A percentile compares a stretch with the other conserved stretches of the same genome.
Evolutionary conservation across 1,139 yeast genomes (phyloP).

Genomic region (Magnusiomyces fungicola): DNA sequence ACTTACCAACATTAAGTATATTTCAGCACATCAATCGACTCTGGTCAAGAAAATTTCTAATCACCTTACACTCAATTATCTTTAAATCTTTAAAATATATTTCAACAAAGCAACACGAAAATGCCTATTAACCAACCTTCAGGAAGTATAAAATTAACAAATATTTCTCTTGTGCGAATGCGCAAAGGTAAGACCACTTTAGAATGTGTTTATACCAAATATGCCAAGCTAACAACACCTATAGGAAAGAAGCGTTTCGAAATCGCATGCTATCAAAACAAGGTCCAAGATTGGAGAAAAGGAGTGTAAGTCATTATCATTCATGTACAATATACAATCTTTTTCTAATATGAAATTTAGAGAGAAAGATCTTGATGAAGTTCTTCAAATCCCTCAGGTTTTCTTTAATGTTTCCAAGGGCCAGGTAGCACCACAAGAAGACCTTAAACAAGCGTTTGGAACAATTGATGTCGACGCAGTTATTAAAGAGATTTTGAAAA

Average conservation of each 20-base stretch:
- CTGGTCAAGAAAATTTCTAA: not conserved
- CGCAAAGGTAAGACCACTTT: slow-evolving; percentile 49
- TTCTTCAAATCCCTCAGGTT: slow-evolving; percentile 90
- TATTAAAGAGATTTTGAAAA: slow-evolving; percentile 69
- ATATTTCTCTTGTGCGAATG: slow-evolving; percentile 87
- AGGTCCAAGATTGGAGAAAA: slow-evolving; percentile 90
- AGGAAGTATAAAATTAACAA: slow-evolving; percentile 81
- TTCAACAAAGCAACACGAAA: not conserved
- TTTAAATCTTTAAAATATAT: not conserved
- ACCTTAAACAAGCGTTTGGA: slow-evolving; percentile 65
- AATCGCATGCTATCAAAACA: slow-evolving; percentile 93
- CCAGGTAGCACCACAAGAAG: slow-evolving; percentile 85
- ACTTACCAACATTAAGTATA: not conserved
- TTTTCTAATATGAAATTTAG: slow-evolving; percentile 19
- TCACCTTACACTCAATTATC: no score
- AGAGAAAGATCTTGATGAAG: slow-evolving; percentile 93
- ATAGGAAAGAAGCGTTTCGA: slow-evolving; percentile 71
- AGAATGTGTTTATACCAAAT: not conserved
- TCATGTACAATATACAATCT: not conserved
- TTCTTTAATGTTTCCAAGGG: slow-evolving; percentile 92
- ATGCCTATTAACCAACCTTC: slow-evolving; percentile 70
- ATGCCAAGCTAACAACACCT: slow-evolving; percentile 3
- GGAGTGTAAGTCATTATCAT: slow-evolving; percentile 43
- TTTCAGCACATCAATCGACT: not conserved
- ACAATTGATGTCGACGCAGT: slow-evolving; percentile 66